Evolutionary conservation across 805 yeast genomes (phyloP).

Genomic region (Barnettozyma pratensis): DNA sequence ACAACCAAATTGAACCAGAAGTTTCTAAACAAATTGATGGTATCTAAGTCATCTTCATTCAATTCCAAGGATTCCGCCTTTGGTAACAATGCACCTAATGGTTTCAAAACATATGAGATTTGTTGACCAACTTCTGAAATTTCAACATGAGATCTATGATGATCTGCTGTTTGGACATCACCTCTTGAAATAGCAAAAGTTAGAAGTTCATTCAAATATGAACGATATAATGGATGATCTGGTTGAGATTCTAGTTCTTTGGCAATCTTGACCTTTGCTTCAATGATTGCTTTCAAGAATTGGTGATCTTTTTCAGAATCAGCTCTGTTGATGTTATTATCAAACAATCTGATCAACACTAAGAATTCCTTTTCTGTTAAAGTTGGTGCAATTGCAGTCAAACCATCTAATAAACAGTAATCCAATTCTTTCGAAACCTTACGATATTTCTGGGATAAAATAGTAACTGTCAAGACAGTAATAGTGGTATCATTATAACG

Average conservation of each 20-base stretch:
- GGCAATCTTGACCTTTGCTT: constrained; percentile 46
- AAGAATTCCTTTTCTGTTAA: constrained; percentile 64
- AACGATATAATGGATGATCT: constrained; percentile 42
- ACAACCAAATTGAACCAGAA: constrained; percentile 93
- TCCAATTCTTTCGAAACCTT: constrained; percentile 49
- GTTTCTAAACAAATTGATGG: constrained; percentile 64
- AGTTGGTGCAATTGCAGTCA: constrained; percentile 55
- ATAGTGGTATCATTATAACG: constrained; percentile 67
- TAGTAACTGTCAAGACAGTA: constrained; percentile 71
- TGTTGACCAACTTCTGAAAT: constrained; percentile 66
- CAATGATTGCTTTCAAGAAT: constrained; percentile 36
- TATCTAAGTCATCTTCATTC: constrained; percentile 40
- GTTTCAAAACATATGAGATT: constrained; percentile 58
- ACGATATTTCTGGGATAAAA: constrained; percentile 70
- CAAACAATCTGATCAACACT: constrained; percentile 53
- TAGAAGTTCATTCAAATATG: constrained; percentile 63
- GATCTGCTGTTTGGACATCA: constrained; percentile 68
- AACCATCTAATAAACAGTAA: constrained; percentile 50
- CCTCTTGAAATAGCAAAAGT: constrained; percentile 69
- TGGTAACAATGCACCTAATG: constrained; percentile 75
- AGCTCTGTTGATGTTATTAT: constrained; percentile 43
- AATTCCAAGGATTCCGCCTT: constrained; percentile 37
- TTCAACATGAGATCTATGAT: constrained; percentile 73
- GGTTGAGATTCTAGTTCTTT: constrained; percentile 23
- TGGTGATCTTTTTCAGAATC: constrained; percentile 34